Base-by-base conservation (phyloP, 371 early-diverging fungal species). In the Cokeromyces recurvatus region DNA sequence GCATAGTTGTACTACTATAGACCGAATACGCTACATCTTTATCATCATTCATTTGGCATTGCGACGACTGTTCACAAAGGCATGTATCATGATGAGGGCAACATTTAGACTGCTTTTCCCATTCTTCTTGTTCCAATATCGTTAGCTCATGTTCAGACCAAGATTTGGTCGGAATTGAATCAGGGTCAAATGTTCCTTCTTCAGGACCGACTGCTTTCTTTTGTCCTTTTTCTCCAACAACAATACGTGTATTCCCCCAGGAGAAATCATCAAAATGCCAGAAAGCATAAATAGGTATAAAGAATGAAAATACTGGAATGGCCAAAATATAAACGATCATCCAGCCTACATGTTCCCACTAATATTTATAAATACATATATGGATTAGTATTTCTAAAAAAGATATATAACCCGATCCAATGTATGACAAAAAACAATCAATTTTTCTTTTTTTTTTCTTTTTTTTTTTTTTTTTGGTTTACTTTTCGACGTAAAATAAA, bases 241-340 rank as follows among this genome's bases (percentile, higher is more conserved):
- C 91, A 17, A 87, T 68, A 60, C 98, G 89, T 17, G 98, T 98
- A 63, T 94, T 87, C 43, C 91, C 91, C 91, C 91, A 92, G 0
- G 83, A 81, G 53, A 92, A 91, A 57, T 92, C 90, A 56, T 92
- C 91, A 67, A 92, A 91, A 59, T 90, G 91, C 93, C 93, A 92
- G 62, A 89, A 92, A 5, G 91, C 81, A 58, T 92, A 92, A 6
- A 87, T 64, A 2, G 79, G 85, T 19, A 85, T 76, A 6, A 74
- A 52, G 41, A 84, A 83, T 0, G 78, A 74, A 48, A 82, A 86
- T 1, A 86, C 71, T 1, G 86, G 86, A 36, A 86, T 80, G 2
- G 85, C 83, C 17, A 85, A 46, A 15, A 86, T 70, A 48, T 85
- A 84, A 39, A 92, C 83, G 48, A 90, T 77, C 88, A 92, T 86